A percentile compares a stretch with the other conserved stretches of the same genome.
Conservation (phyloP, 1,139 yeast species). For the Blastobotrys indianensis region DNA sequence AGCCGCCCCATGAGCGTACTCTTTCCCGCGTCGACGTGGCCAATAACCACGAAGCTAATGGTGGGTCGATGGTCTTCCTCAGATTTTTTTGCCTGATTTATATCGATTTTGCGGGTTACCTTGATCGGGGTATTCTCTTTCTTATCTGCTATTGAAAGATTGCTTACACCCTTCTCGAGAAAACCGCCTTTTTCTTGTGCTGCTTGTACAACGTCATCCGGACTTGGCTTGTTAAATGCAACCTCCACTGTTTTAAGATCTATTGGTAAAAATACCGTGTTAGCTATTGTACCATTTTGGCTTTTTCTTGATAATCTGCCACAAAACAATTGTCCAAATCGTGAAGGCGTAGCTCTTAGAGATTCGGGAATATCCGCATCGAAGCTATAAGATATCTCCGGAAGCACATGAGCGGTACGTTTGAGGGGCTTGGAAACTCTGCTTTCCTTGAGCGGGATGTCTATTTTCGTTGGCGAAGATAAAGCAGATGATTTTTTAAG, state of each 20-base stretch:
- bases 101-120: slow-evolving; percentile 14
- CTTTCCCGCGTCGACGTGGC: slow-evolving; percentile 98
- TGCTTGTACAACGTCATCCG: slow-evolving; percentile 65
- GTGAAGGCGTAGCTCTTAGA: slow-evolving; percentile 10
- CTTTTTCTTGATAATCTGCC: background rate
- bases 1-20: slow-evolving; percentile 91
- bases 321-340: slow-evolving; percentile 12
- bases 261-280: slow-evolving; percentile 33
- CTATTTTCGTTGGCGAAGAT: slow-evolving; percentile 5
- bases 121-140: background rate
- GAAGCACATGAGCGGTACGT: slow-evolving; percentile 1
- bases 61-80: slow-evolving; percentile 17
- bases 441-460: slow-evolving; percentile 8
- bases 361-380: background rate
- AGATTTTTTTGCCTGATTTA: slow-evolving; percentile 1
- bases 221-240: slow-evolving; percentile 69
- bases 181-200: slow-evolving; percentile 45
- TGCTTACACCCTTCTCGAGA: slow-evolving; percentile 10
- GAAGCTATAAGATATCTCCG: slow-evolving; percentile 9
- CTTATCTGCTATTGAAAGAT: slow-evolving; percentile 6
- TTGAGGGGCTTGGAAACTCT: slow-evolving; percentile 5
- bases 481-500: slow-evolving; percentile 1
- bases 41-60: slow-evolving; percentile 37
- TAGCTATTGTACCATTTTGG: slow-evolving; percentile 29
- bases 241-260: slow-evolving; percentile 39